Conservation (phyloP, 805 yeast species). For the Spathaspora gorwiae region DNA sequence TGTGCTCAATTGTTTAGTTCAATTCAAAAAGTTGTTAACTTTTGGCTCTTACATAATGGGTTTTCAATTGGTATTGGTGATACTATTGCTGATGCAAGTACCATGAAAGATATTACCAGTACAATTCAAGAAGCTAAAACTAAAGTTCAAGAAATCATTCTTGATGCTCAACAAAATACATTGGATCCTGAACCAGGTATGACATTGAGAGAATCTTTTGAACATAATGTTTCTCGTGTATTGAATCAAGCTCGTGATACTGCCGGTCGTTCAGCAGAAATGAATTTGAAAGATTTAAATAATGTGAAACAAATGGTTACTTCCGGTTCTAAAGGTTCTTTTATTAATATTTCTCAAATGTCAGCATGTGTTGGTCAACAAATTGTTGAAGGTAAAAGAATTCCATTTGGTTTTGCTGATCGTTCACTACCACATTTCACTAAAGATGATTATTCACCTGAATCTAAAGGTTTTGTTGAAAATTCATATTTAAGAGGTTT, state of each 20-base stretch:
- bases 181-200: slow-evolving; percentile 98
- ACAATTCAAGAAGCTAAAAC: slow-evolving; percentile 91
- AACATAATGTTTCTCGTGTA: slow-evolving; percentile 92
- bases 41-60: slow-evolving; percentile 94
- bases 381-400: slow-evolving; percentile 99
- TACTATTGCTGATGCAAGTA: slow-evolving; percentile 95
- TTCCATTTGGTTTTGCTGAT: slow-evolving; percentile 94
- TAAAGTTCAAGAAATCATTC: slow-evolving; percentile 89
- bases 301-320: slow-evolving; percentile 99
- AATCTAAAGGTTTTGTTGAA: slow-evolving; percentile 96
- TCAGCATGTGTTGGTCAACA: slow-evolving; percentile 99
- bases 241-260: slow-evolving; percentile 98
- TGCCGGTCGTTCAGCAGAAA: slow-evolving; percentile 98
- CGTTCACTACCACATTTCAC: slow-evolving; percentile 97
- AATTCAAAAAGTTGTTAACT: slow-evolving; percentile 92
- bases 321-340: slow-evolving; percentile 99
- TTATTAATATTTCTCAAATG: slow-evolving; percentile 98
- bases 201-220: slow-evolving; percentile 98
- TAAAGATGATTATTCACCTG: slow-evolving; percentile 97
- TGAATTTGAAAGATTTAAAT: slow-evolving; percentile 87
- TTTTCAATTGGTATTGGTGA: slow-evolving; percentile 99
- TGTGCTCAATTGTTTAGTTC: slow-evolving; percentile 90
- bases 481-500: slow-evolving; percentile 95
- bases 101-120: slow-evolving; percentile 89
- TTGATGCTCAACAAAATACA: slow-evolving; percentile 84